Base-by-base conservation (phyloP, 257 asterid genomes). In the Solanum raphanifolium region DNA sequence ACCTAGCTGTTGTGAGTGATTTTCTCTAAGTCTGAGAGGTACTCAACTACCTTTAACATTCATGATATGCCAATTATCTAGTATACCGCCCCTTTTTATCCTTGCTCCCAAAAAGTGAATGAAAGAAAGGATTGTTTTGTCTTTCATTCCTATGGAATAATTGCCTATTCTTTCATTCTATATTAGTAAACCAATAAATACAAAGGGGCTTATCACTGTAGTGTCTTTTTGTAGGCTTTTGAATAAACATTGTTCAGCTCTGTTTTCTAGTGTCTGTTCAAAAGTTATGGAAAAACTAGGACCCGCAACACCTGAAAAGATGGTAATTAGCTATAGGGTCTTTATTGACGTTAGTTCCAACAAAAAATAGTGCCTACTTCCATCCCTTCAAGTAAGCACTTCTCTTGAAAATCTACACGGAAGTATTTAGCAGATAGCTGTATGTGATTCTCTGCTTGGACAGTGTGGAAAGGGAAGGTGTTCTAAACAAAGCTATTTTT, bases 51-150 rank as follows among this genome's bases (percentile, higher is more conserved):
- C 6, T 62, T 4, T 81, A 29, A 43, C 38, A 29, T 36, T 16
- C 38, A 9, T 27, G 39, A 1, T 46, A 29, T 81, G 68, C 68
- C 68, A 81, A 9, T 27, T 36, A 0, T 81, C 85, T 46, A 29
- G 6, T 48, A 18, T 46, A 11, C 27, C 11, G 12, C 3, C 6
- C 20, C 1, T 5, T 43, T 48, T 82, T 5, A 35, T 16, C 0
- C 20, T 18, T 48, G 0, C 1, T 0, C 18, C 6, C 2, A 0
- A 29, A 2, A 48, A 81, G 39, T 81, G 41, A 3, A 9, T 46
- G 85, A 43, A 16, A 29, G 6, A 5, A 60, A 74, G 6, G 41
- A 82, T 82, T 23, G 23, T 8, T 8, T 27, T 29, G 52, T 43
- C 4, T 48, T 82, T 20, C 3, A 0, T 27, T 41, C 39, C 16